Evolutionary conservation across 805 yeast genomes (phyloP).

Genomic region (Lipomyces yamanashiensis): DNA sequence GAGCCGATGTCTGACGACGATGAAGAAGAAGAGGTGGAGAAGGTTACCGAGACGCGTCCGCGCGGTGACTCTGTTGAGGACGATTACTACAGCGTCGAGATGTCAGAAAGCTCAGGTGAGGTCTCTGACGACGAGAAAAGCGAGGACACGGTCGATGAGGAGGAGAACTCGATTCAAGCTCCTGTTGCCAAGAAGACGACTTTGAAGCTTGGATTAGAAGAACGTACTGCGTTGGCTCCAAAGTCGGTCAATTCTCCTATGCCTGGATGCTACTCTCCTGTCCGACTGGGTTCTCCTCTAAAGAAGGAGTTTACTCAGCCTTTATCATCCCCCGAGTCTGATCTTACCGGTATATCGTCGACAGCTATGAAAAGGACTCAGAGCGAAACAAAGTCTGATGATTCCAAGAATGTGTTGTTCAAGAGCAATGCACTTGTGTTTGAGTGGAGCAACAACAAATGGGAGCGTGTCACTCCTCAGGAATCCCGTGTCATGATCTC

Average conservation of each 20-base stretch:
- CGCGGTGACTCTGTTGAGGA: slow-evolving; percentile 1
- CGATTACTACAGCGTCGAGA: slow-evolving; percentile 13
- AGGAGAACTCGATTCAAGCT: background rate
- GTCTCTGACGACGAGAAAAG: slow-evolving; percentile 6
- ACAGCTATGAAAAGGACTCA: background rate
- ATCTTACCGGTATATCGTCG: background rate
- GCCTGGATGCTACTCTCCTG: background rate
- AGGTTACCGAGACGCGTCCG: slow-evolving; percentile 5
- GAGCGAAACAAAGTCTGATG: background rate
- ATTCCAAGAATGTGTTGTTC: slow-evolving; percentile 20
- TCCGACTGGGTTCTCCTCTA: slow-evolving; percentile 15
- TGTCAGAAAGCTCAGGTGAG: slow-evolving; percentile 4
- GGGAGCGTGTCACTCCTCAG: slow-evolving; percentile 32
- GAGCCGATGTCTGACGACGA: slow-evolving; percentile 18
- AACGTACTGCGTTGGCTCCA: slow-evolving; percentile 8
- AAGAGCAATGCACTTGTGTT: slow-evolving; percentile 36
- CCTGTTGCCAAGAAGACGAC: background rate
- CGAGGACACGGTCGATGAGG: background rate
- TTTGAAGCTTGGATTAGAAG: background rate
- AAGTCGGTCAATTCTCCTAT: slow-evolving; percentile 5
- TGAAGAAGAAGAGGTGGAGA: slow-evolving; percentile 8
- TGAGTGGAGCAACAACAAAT: slow-evolving; percentile 34
- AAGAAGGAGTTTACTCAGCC: slow-evolving; percentile 16
- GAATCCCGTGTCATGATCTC: slow-evolving; percentile 32
- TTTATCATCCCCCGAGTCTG: slow-evolving; percentile 4